Base-by-base conservation (phyloP, 805 yeast genomes). In the Yarrowia yakushimensis region DNA sequence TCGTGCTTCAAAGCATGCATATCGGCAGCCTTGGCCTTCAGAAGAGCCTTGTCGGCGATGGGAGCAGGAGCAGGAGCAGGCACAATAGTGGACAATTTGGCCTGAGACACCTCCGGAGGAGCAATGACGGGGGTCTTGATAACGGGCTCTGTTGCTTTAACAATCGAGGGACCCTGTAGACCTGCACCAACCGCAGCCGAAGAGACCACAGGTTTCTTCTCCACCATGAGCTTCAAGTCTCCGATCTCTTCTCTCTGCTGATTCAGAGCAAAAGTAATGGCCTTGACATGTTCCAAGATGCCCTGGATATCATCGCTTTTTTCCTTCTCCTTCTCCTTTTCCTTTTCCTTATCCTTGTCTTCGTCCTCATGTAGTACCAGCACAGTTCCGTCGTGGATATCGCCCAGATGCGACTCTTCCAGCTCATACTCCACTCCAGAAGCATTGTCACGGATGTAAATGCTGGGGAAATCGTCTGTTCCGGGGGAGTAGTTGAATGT, bases 401-500 rank as follows among this genome's bases (percentile, higher is more conserved):
- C 92, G 0, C 67, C 67, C n/a, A 90, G 70, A 25, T 79, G 73
- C 17, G 77, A 77, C 41, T 90, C 92, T 65, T 92, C 97, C 22
- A 93, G 74, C 71, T 93, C 97, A 70, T 88, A 94, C 1, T 86
- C 79, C 1, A 91, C 79, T 0, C 81, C 82, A 31, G 81, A 77
- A 2, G 74, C 71, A 0, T 81, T 79, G 64, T 89, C 96, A 65
- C 81, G 84, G 6, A 91, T 78, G 68, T 88, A 87, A 27, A 94
- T 81, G 12, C 86, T 88, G 0, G 98, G 97, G 67, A 90, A 90
- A 1, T 82, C 74, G 12, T 83, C 81, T 0, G 82, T 73, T 0
- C 87, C 86, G 0, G 96, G 94, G 0, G 93, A 81, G 71, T 87
- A 90, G 1, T 93, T 90, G 75, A 91, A 92, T 68, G 85, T 88